Evolutionary conservation across 176 grass and related monocot species (phyloP), one percentile per base, ranked within the genome.

Genomic region (Eragrostis curvula): DNA sequence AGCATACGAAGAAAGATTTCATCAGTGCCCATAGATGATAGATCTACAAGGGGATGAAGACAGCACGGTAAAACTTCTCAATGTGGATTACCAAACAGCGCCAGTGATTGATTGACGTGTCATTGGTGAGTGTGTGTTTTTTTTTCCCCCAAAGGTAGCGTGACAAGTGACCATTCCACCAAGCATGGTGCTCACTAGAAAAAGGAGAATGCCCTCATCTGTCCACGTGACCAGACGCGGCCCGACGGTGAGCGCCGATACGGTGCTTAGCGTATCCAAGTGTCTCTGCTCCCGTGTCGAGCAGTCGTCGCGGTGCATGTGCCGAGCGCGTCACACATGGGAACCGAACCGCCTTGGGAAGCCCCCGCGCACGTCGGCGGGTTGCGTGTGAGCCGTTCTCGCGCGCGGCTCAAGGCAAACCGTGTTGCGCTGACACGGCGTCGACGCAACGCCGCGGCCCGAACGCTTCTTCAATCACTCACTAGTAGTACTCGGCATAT

Each of bases 221-320:
- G 17, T 68, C 28, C 61, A 73, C 74, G 71, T 84, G 74, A 59
- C 40, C n/a, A 63, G 41, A 76, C 71, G 40, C 73, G 68, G n/a
- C 30, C 51, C 40, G 21, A 75, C 63, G 32, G 25, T 16, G 44
- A 23, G 10, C 39, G 9, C 47, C 67, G 87, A 70, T 81, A 63
- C 44, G 76, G 51, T 41, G 62, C 21, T 8, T 62, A 44, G 77
- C 87, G 70, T 76, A 75, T 81, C 77, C 44, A 2, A 42, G 41
- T 16, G 14, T 16, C 71, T 71, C 70, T 6, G 18, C 36, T 61
- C 69, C 71, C 77, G 46, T 66, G 71, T 39, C 24, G 60, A 75
- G 82, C 79, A 71, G 72, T 63, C 44, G 73, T 76, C 59, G 32
- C 32, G 77, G 60, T 57, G 84, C 47, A 86, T 66, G 69, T 58